Conservation (phyloP, 1,139 yeast species). For the Scheffersomyces titani region DNA sequence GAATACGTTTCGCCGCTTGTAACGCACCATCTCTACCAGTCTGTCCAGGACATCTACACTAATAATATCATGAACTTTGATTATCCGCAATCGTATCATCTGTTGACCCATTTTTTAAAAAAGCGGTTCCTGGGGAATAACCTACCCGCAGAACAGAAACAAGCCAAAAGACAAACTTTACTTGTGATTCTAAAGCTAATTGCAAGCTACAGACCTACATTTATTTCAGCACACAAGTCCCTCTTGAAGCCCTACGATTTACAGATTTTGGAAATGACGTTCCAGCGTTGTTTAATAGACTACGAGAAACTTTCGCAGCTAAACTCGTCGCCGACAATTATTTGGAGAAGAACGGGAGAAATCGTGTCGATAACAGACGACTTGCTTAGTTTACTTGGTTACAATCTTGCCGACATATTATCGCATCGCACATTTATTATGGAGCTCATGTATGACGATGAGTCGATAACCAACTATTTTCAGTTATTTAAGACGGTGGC, state of each 20-base stretch:
- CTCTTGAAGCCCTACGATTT: conserved; percentile 63
- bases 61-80: conserved; percentile 58
- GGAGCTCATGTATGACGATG: conserved; percentile 52
- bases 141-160: conserved; percentile 29
- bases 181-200: conserved; percentile 62
- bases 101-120: conserved; percentile 56
- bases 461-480: conserved; percentile 45
- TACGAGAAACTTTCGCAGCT: conserved; percentile 61
- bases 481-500: conserved; percentile 50
- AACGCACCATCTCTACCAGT: conserved; percentile 60
- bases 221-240: conserved; percentile 70
- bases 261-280: conserved; percentile 64
- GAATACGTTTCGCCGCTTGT: conserved; percentile 57
- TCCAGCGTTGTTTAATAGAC: conserved; percentile 68
- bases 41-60: conserved; percentile 65
- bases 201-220: conserved; percentile 71
- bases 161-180: conserved; percentile 44
- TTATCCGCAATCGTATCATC: conserved; percentile 68
- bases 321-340: conserved; percentile 67
- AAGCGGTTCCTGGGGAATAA: conserved; percentile 49
- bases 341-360: conserved; percentile 80
- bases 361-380: conserved; percentile 72
- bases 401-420: conserved; percentile 46
- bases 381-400: conserved; percentile 63
- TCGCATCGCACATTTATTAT: conserved; percentile 55